Evolutionary conservation across 2,329 filamentous ascomycete species (phyloP), one percentile per base, ranked within the genome.

Genomic region (Ophiosphaerella herpotricha): DNA sequence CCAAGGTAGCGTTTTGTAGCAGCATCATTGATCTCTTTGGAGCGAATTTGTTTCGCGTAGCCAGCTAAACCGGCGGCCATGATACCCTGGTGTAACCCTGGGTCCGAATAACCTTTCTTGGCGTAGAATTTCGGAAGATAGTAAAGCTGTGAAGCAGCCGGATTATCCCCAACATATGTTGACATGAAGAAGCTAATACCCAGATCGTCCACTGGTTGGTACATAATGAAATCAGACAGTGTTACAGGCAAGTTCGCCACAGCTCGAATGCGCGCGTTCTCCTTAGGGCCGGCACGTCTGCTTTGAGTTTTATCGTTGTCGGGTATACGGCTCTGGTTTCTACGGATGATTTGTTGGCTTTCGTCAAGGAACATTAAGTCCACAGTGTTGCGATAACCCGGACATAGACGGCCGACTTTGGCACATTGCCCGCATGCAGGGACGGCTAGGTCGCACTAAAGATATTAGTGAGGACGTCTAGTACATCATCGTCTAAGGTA

Each of bases 351-450:
- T 29, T 59, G 55, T 8, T 43, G 44, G 36, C 56, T 69, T 42
- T 69, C 61, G 24, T 70, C 62, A 31, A 61, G 60, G 39, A 70
- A 68, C 54, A 68, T 57, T 7, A 70, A 54, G 43, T 69, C 67
- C 9, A 60, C 42, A 7, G 45, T 42, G 39, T 64, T 63, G 23
- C 66, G 61, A 37, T 68, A 70, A 5, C 67, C 66, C 34, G 64
- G 51, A 41, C 66, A 68, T 34, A 36, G 39, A 21, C 65, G 55
- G 21, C 67, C 61, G 12, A 56, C 54, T 46, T 61, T 67, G 32
- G 57, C 50, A 39, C 64, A 67, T 52, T 66, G 65, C 33, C 61
- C 58, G 33, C 67, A 70, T 29, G 52, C 45, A 11, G 63, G 67
- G 9, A 55, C 40, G 33, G 55, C 54, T 48, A 59, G 57, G 46